These are phyloP conservation scores for Protomyces macrosporus DNA, from an alignment of 1,139 yeast species.

Conservation along the genomic window DNA sequence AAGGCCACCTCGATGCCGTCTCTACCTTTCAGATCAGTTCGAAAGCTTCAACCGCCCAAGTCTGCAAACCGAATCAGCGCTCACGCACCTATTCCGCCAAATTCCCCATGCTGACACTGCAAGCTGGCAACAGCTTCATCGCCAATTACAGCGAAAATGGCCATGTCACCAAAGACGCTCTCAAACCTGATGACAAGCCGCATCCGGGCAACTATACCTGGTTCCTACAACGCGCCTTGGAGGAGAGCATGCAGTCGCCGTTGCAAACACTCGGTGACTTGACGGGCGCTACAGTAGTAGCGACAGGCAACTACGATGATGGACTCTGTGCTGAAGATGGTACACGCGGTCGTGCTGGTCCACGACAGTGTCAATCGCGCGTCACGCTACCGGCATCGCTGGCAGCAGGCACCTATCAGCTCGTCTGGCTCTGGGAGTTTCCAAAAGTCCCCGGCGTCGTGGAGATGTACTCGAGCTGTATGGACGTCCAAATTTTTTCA, in stretches of 20 bases:
- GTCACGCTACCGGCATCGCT: constrained; percentile 29
- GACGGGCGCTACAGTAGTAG: constrained; percentile 27
- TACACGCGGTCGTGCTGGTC: constrained; percentile 28
- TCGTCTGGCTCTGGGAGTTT: constrained; percentile 34
- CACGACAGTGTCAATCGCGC: constrained; percentile 29
- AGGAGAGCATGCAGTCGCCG: constrained; percentile 26
- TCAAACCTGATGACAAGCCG: constrained; percentile 31
- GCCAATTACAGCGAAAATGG: constrained; percentile 33
- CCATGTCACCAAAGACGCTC: constrained; percentile 31
- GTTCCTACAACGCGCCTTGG: constrained; percentile 8
- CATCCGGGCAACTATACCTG: constrained; percentile 33
- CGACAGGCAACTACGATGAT: constrained; percentile 32
- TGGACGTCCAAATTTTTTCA: constrained; percentile 28
- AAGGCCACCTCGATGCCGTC: constrained; percentile 18
- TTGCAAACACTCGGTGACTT: constrained; percentile 27
- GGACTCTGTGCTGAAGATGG: constrained; percentile 32
- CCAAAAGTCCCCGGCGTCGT: constrained; percentile 31
- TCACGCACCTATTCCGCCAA: constrained; percentile 28
- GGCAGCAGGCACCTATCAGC: constrained; percentile 28
- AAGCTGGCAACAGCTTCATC: constrained; percentile 30
- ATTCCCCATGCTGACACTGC: constrained; percentile 32
- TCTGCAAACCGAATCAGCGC: constrained; percentile 30
- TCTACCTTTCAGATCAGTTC: constrained; percentile 2
- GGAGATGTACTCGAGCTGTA: constrained; percentile 33
- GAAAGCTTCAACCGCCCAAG: neutral